Evolutionary conservation across 176 grass and related monocot species (phyloP).

Genomic region (Oryza nivara): DNA sequence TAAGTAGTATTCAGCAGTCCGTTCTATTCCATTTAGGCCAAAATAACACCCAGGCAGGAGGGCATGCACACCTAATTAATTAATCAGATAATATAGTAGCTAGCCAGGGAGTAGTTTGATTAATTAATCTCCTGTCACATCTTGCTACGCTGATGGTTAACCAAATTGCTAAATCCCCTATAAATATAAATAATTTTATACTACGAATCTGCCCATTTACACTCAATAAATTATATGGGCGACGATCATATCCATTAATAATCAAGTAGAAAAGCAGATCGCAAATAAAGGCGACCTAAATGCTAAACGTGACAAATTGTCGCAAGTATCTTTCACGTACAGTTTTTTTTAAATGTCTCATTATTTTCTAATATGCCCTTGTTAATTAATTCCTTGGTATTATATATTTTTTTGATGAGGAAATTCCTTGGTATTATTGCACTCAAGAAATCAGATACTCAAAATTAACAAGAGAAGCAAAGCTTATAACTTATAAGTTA

Average conservation of each 20-base stretch:
- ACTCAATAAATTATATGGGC: neutral
- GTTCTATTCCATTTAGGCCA: too few relatives aligned
- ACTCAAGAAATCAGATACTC: neutral
- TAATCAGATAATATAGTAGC: too few relatives aligned
- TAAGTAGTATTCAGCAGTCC: too few relatives aligned
- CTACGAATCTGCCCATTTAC: neutral
- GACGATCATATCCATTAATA: neutral
- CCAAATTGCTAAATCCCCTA: neutral
- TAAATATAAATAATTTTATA: neutral
- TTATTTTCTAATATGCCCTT: neutral
- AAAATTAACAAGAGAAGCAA: neutral
- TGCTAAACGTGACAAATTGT: neutral
- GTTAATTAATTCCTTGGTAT: neutral
- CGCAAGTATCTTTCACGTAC: neutral
- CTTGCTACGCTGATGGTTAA: neutral
- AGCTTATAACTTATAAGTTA: too few relatives aligned
- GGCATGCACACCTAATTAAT: too few relatives aligned
- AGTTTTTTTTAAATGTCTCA: neutral
- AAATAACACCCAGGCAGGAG: too few relatives aligned
- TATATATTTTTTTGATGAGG: too few relatives aligned
- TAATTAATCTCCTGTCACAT: too few relatives aligned
- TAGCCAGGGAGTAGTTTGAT: too few relatives aligned
- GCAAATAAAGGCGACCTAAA: neutral
- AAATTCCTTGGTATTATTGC: neutral
- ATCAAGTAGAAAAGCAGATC: neutral